Percentiles rank a stretch among this genome's conserved stretches.
Conservation (phyloP, 495 filamentous ascomycete species). For the Xanthoparmelia taractica region DNA sequence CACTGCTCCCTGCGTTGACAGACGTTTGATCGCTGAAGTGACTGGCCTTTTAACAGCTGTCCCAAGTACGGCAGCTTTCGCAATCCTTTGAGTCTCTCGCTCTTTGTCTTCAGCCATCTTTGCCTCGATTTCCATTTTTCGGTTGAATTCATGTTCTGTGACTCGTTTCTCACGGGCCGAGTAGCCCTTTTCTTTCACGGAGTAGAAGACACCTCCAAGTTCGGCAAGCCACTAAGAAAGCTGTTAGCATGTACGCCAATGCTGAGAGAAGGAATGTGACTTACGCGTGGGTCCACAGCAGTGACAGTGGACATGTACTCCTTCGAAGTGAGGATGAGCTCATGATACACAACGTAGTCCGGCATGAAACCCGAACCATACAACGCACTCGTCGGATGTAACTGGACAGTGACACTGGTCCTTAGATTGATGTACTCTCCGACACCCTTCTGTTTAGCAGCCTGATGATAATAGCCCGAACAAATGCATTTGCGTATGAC, state of each 20-base stretch:
- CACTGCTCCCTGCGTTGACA: slow-evolving; percentile 31
- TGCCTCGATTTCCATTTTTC: slow-evolving; percentile 90
- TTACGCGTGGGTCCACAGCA: slow-evolving; percentile 81
- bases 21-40: slow-evolving; percentile 23
- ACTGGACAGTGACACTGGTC: slow-evolving; percentile 84
- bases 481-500: slow-evolving; percentile 93
- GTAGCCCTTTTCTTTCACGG: slow-evolving; percentile 95
- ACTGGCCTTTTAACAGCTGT: slow-evolving; percentile 16
- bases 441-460: slow-evolving; percentile 92
- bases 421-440: slow-evolving; percentile 96
- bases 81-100: slow-evolving; percentile 33
- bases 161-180: slow-evolving; percentile 80
- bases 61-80: slow-evolving; percentile 20
- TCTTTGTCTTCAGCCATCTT: slow-evolving; percentile 86
- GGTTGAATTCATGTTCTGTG: slow-evolving; percentile 89
- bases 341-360: slow-evolving; percentile 97
- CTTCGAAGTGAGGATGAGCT: slow-evolving; percentile 91
- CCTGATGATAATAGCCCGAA: slow-evolving; percentile 95
- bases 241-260: slow-evolving; percentile 8
- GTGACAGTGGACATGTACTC: slow-evolving; percentile 99
- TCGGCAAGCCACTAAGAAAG: slow-evolving; percentile 76
- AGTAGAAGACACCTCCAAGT: slow-evolving; percentile 97
- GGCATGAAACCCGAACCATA: slow-evolving; percentile 91
- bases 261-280: slow-evolving; percentile 20
- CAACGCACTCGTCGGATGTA: slow-evolving; percentile 88